Conservation (phyloP, 2,329 filamentous ascomycete genomes). For the Arthrobotrys sinensis region DNA sequence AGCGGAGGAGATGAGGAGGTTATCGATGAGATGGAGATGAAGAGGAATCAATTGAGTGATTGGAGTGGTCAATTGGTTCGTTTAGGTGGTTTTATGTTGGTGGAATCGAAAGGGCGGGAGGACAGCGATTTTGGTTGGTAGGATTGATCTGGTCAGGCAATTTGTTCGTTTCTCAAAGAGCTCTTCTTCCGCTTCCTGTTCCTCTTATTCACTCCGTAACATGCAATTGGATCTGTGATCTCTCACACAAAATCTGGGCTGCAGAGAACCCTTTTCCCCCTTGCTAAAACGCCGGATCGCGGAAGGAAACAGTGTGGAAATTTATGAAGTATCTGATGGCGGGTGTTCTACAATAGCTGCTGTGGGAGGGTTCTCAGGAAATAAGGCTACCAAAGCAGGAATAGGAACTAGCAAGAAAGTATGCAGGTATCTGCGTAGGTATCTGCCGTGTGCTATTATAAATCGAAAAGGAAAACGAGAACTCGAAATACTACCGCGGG, state of each 20-base stretch:
- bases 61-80: constrained; percentile 19
- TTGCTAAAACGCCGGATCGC: neutral
- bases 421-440: constrained; percentile 18
- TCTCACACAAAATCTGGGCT: constrained; percentile 58
- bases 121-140: constrained; percentile 13
- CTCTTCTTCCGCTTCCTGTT: constrained; percentile 11
- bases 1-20: neutral
- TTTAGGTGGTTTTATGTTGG: constrained; percentile 28
- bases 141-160: constrained; percentile 6
- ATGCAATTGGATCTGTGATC: constrained; percentile 58
- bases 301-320: constrained; percentile 22
- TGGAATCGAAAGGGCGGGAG: constrained; percentile 15
- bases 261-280: constrained; percentile 34
- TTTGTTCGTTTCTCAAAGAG: constrained; percentile 24
- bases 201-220: constrained; percentile 25
- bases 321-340: constrained; percentile 12
- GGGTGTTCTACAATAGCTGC: constrained; percentile 39
- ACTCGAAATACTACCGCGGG: constrained; percentile 27
- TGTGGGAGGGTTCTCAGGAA: constrained; percentile 18
- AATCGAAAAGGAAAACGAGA: constrained; percentile 1
- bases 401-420: constrained; percentile 1
- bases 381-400: constrained; percentile 19
- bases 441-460: constrained; percentile 35
- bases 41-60: constrained; percentile 10
- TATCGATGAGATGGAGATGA: constrained; percentile 25